Evolutionary conservation across 2,329 filamentous ascomycete genomes (phyloP), one percentile per base, ranked within the genome.

Genomic region (Monosporascus ibericus): DNA sequence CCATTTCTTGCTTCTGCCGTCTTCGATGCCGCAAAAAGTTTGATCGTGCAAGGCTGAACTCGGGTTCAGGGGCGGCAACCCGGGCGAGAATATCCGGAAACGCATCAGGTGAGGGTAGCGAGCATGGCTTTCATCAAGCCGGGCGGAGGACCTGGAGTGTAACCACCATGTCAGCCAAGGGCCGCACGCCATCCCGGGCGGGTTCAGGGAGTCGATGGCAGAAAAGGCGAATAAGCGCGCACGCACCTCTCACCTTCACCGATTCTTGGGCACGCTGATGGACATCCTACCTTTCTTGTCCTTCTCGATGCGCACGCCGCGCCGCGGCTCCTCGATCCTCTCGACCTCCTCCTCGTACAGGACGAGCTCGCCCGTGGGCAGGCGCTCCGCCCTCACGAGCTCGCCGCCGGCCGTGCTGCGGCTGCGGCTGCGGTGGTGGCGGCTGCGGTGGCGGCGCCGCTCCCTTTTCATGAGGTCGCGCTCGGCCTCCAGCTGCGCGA

Each of bases 261-360:
- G 81, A 72, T 84, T 80, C 75, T 85, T 84, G 66, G 87, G 88
- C 72, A 89, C 81, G 76, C 87, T 88, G 75, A 92, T 85, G 77
- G 85, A 83, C 84, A 94, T 85, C 88, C 86, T 94, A 95, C 92
- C 91, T 91, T 89, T 94, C 78, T 87, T 87, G 75, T 96, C 90
- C 78, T 88, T 90, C 74, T 90, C 88, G 63, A 96, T 84, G 62
- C 87, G 78, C 57, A 88, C 75, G 50, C 81, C 81, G 67, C 74
- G 79, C 64, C 72, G 72, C 48, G 75, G 73, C 62, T 79, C 77
- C 58, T 79, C 74, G 49, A 81, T 68, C 63, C 71, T 75, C 69
- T 84, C 80, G 58, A 84, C 69, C 62, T 75, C 68, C 60, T 85
- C 78, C 71, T 83, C 77, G 57, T 84, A 86, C 44, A 88, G 68